Percentiles rank a stretch among this genome's conserved stretches.
Conservation (phyloP, 441 rosid genomes). For the Viola pubescens region DNA sequence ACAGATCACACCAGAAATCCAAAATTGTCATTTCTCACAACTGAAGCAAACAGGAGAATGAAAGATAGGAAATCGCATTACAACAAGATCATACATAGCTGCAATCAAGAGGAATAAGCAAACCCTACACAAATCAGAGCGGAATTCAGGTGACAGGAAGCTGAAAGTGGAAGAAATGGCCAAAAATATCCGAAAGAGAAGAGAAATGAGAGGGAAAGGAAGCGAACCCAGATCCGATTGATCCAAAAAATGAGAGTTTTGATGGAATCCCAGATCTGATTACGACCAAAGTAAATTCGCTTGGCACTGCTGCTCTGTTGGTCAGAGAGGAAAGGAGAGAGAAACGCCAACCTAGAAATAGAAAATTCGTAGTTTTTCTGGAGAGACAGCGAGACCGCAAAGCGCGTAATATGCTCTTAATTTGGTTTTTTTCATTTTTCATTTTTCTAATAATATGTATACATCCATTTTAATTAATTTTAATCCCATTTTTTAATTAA, state of each 20-base stretch:
- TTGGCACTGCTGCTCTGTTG: slow-evolving; percentile 8
- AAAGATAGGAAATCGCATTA: no score
- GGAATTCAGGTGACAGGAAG: neutral
- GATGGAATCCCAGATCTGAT: slow-evolving; percentile 1
- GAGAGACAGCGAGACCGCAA: neutral
- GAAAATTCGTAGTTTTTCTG: neutral
- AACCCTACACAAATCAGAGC: neutral
- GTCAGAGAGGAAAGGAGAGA: slow-evolving; percentile 18
- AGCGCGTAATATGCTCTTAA: slow-evolving; percentile 17
- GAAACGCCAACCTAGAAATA: neutral
- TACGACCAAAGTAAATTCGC: slow-evolving; percentile 19
- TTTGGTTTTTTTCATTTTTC: neutral
- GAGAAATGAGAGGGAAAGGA: neutral
- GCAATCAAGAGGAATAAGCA: neutral
- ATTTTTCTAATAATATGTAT: no score
- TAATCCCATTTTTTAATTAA: no score
- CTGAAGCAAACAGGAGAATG: no score
- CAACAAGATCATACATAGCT: no score
- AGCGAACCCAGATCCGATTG: slow-evolving; percentile 21
- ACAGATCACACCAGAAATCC: no score
- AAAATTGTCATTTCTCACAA: no score
- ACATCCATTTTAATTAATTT: no score
- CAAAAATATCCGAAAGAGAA: neutral
- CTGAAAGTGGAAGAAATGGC: neutral
- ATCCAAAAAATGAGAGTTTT: neutral